Evolutionary conservation across 495 filamentous ascomycete genomes (phyloP), one percentile per base, ranked within the genome.

Genomic region (Astrocystis sublimbata): DNA sequence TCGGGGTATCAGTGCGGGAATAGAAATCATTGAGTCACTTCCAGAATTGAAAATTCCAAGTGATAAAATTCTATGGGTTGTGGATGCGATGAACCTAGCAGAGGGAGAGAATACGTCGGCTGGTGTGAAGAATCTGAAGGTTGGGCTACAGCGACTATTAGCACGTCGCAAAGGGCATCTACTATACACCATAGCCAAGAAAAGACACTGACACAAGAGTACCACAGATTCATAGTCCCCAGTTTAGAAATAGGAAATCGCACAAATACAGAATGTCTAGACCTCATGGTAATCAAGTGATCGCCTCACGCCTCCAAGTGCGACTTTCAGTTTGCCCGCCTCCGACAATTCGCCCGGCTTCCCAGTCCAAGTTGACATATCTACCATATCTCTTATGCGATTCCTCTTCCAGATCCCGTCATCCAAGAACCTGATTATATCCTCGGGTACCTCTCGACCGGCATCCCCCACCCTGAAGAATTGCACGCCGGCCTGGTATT

Each of bases 401-500:
- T 17, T 81, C 75, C 41, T 46, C 38, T 81, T 76, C 49, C 79
- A 71, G 40, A 93, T 68, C 15, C 77, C 80, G 75, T 93, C 87
- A 67, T 96, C 91, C 33, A 61, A 4, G 13, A 45, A 51, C n/a
- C 38, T 7, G 17, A 61, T 13, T 0, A 15, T 35, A 13, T 92
- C 74, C 28, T 85, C 79, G 72, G 86, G 73, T 54, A 94, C 68
- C 66, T 86, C 84, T 69, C 78, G 67, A 19, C 76, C 76, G 65
- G 93, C 89, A 35, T 88, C 80, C 31, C 92, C 92, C 30, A 96
- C 86, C 74, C 93, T 91, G 74, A 97, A 89, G 70, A 97, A 92
- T 68, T 96, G 92, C 52, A 97, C 86, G 3, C 92, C 91, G 2
- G 94, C 78, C 74, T 97, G 92, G 78, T 88, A 89, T 31, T 87